These are phyloP conservation scores for Aspergillus sp. DNA, from an alignment of 2,329 filamentous ascomycete genomes.

Conservation along the genomic window DNA sequence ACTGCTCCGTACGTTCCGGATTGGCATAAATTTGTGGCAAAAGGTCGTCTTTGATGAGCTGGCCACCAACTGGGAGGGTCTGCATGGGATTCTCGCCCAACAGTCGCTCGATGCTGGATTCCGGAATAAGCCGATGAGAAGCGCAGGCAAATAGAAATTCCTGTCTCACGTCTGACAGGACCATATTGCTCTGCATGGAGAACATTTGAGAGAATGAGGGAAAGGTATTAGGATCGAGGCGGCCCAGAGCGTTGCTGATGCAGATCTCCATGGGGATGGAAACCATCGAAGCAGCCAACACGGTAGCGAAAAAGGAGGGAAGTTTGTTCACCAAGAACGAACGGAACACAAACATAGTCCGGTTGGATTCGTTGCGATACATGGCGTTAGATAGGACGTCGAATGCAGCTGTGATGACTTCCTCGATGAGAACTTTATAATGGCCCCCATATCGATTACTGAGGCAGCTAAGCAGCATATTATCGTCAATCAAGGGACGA, in stretches of 20 bases:
- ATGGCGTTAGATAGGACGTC: constrained; percentile 82
- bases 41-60: constrained; percentile 69
- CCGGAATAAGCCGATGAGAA: constrained; percentile 73
- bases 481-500: constrained; percentile 75
- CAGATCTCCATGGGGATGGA: constrained; percentile 55
- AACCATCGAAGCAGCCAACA: constrained; percentile 51
- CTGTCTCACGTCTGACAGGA: constrained; percentile 60
- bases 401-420: constrained; percentile 81
- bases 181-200: constrained; percentile 50
- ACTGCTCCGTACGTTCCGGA: constrained; percentile 62
- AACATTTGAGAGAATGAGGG: constrained; percentile 59
- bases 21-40: constrained; percentile 71
- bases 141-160: constrained; percentile 87
- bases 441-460: constrained; percentile 80
- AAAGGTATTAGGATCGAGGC: constrained; percentile 55
- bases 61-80: constrained; percentile 63
- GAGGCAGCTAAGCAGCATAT: constrained; percentile 67
- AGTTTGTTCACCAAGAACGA: constrained; percentile 78
- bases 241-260: constrained; percentile 57
- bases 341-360: constrained; percentile 63
- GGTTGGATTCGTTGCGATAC: constrained; percentile 56
- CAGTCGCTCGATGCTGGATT: constrained; percentile 67
- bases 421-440: constrained; percentile 65
- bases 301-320: constrained; percentile 51
- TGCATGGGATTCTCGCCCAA: constrained; percentile 79